Evolutionary conservation across 345 rosid genomes (phyloP).

Genomic region (Hibiscus tridactylites): DNA sequence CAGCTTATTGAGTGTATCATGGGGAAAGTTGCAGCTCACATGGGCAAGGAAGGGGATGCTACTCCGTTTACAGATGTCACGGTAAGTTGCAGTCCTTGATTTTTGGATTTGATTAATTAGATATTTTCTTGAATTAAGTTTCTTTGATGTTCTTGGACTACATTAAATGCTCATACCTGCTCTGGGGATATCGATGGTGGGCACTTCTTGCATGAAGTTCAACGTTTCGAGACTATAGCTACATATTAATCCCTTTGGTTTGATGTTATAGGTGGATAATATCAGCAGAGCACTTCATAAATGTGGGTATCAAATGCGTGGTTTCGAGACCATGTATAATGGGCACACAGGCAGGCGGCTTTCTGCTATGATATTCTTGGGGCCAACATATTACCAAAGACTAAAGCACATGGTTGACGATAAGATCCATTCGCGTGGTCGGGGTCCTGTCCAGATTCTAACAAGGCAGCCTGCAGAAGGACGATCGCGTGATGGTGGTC

Average conservation of each 20-base stretch:
- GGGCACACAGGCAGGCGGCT: conserved; percentile 95
- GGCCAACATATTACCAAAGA: conserved; percentile 96
- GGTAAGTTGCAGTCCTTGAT: conserved; percentile 32
- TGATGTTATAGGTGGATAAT: conserved; percentile 68
- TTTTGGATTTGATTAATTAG: not conserved
- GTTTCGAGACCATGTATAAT: conserved; percentile 95
- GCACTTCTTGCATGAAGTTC: not conserved
- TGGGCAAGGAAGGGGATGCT: conserved; percentile 99
- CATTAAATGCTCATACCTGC: not conserved
- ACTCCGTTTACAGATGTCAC: conserved; percentile 99
- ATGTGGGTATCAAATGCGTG: conserved; percentile 98
- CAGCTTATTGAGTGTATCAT: conserved; percentile 97
- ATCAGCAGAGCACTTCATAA: conserved; percentile 96
- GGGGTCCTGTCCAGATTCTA: conserved; percentile 94
- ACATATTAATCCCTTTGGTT: not conserved
- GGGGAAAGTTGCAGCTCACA: conserved; percentile 99
- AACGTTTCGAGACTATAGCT: not conserved
- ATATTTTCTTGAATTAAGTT: not conserved
- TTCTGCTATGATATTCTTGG: conserved; percentile 84
- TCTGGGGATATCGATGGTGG: not conserved
- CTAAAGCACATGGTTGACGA: conserved; percentile 97
- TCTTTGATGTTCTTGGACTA: not conserved
- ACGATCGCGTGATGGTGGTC: conserved; percentile 94
- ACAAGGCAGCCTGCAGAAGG: conserved; percentile 99
- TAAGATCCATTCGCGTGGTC: conserved; percentile 96